Evolutionary conservation across 768 basidiomycete species (phyloP).

Genomic region (Macrolepiota albuminosa): DNA sequence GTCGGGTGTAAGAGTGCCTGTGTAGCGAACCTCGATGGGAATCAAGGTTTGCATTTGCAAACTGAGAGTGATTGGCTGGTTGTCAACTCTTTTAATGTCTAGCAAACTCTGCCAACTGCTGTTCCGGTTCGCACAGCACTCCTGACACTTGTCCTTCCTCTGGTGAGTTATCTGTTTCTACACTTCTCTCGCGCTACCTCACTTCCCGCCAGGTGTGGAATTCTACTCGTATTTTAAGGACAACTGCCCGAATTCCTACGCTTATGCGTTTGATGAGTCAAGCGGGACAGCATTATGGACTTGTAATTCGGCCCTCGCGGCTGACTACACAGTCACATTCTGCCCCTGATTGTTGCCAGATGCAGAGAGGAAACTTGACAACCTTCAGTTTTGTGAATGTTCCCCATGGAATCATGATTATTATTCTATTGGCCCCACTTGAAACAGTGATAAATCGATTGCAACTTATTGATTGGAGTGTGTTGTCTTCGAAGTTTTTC

Average conservation of each 20-base stretch:
- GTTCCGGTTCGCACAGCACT: conserved; percentile 27
- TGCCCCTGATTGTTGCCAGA: conserved; percentile 11
- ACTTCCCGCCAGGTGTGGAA: conserved; percentile 16
- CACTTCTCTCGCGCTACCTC: background rate
- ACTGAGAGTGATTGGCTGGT: background rate
- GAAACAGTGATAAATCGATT: background rate
- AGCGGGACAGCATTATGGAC: conserved; percentile 43
- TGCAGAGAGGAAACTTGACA: background rate
- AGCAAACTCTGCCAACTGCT: conserved; percentile 34
- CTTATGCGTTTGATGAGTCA: conserved; percentile 43
- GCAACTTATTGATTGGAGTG: background rate
- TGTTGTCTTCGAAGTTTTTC: background rate
- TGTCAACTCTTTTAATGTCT: background rate
- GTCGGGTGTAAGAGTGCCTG: conserved; percentile 55
- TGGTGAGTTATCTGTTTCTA: conserved; percentile 17
- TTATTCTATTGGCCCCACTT: background rate
- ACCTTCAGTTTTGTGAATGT: background rate
- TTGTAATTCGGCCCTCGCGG: conserved; percentile 25
- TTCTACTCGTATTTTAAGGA: conserved; percentile 23
- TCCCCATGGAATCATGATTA: background rate
- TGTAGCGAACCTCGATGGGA: conserved; percentile 27
- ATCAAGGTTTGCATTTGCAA: conserved; percentile 15
- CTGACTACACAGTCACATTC: conserved; percentile 26
- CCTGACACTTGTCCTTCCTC: conserved; percentile 30
- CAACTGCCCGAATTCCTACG: conserved; percentile 31